Conservation (phyloP, 2,329 filamentous ascomycete species). For the Onygena corvina region DNA sequence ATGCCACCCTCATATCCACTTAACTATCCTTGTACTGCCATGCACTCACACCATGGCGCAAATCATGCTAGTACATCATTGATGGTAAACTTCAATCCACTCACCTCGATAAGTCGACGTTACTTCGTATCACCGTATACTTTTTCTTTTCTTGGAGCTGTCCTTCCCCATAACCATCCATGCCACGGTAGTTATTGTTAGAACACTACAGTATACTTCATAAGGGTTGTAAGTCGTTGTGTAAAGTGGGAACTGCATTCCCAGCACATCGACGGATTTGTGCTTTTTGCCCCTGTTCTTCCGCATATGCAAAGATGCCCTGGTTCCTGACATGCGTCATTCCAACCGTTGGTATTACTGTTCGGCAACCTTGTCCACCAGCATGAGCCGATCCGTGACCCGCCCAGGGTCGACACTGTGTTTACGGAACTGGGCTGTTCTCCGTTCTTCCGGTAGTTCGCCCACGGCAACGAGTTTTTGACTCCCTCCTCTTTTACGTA, state of each 20-base stretch:
- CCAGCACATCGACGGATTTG: background rate
- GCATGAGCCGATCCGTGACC: background rate
- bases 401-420: too few relatives aligned
- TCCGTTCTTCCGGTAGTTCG: background rate
- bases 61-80: background rate
- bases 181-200: too few relatives aligned
- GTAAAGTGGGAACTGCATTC: background rate
- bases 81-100: background rate
- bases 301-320: background rate
- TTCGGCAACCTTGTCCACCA: background rate
- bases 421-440: too few relatives aligned
- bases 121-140: background rate
- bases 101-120: background rate
- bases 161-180: background rate
- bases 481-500: too few relatives aligned
- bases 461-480: too few relatives aligned
- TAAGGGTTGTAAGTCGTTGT: too few relatives aligned
- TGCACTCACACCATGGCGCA: too few relatives aligned
- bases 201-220: too few relatives aligned
- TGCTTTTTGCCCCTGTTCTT: background rate
- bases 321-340: background rate
- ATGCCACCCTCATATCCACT: background rate
- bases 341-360: background rate
- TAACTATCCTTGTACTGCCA: background rate
- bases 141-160: background rate